Conservation (phyloP, 306 rosid genomes). For the Cercis canadensis region DNA sequence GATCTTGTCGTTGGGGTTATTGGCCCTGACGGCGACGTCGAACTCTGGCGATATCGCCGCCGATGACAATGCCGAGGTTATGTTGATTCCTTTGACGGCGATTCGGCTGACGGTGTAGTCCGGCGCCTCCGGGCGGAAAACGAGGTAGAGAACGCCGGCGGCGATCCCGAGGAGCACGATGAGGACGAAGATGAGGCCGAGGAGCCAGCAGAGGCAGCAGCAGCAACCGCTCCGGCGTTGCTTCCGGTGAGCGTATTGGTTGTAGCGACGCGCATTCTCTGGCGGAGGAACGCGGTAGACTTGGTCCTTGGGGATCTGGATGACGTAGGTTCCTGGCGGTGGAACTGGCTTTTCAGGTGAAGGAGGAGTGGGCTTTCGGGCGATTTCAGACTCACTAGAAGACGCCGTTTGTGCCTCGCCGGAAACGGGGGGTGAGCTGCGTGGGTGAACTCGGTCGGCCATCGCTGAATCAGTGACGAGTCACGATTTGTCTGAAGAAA, state of each 20-base stretch:
- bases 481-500: background rate
- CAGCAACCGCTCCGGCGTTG: constrained; percentile 42
- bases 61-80: constrained; percentile 39
- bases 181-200: constrained; percentile 43
- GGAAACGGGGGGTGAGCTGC: constrained; percentile 37
- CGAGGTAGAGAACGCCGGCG: constrained; percentile 63
- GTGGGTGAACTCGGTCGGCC: constrained; percentile 80
- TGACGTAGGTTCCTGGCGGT: constrained; percentile 64
- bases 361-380: constrained; percentile 13
- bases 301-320: constrained; percentile 77
- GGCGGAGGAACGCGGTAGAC: constrained; percentile 84
- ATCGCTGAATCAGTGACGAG: constrained; percentile 44
- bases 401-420: constrained; percentile 10
- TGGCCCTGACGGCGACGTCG: constrained; percentile 51
- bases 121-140: constrained; percentile 63
- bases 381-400: background rate
- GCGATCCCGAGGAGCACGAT: constrained; percentile 46
- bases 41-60: constrained; percentile 56
- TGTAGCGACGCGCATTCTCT: constrained; percentile 61
- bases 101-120: constrained; percentile 53
- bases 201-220: constrained; percentile 53
- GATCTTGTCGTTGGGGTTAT: constrained; percentile 67
- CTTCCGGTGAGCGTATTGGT: constrained; percentile 46
- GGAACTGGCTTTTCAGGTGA: constrained; percentile 51
- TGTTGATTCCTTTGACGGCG: constrained; percentile 52